These are phyloP conservation scores for Wallacemonas collosoma DNA, from an alignment of 208 protist species.

Conservation along the genomic window DNA sequence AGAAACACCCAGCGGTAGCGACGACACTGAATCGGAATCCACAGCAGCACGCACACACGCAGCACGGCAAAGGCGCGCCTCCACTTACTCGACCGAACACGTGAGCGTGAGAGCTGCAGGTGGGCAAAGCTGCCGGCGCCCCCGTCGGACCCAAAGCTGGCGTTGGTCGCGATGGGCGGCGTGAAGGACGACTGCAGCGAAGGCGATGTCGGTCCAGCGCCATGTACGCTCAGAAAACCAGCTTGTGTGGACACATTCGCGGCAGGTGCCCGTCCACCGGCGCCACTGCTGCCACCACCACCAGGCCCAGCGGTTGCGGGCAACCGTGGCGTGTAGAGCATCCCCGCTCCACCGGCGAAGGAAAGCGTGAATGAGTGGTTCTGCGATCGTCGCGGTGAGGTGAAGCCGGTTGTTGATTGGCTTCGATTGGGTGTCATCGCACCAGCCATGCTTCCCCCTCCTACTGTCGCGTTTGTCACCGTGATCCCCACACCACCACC, in stretches of 20 bases:
- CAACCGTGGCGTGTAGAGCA: conserved; percentile 3
- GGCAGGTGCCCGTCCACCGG: background rate
- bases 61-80: conserved; percentile 55
- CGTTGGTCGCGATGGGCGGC: background rate
- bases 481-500: too few relatives aligned
- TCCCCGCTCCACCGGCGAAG: conserved; percentile 3
- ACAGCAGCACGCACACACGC: conserved; percentile 59
- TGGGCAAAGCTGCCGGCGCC: conserved; percentile 2
- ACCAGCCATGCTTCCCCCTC: background rate
- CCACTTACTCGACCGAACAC: conserved; percentile 32
- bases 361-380: conserved; percentile 17
- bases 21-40: conserved; percentile 34
- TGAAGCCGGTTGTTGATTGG: background rate
- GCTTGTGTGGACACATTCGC: background rate
- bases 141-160: conserved; percentile 8
- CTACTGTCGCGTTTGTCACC: too few relatives aligned
- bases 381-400: background rate
- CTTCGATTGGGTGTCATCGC: background rate
- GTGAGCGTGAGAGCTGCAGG: background rate
- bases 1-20: conserved; percentile 44
- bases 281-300: too few relatives aligned
- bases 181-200: background rate
- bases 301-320: background rate
- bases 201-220: background rate
- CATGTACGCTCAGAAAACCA: conserved; percentile 7